phyloP scores from a whole-genome alignment of 768 basidiomycete species.

The Rhodotorula kratochvilovae region DNA sequence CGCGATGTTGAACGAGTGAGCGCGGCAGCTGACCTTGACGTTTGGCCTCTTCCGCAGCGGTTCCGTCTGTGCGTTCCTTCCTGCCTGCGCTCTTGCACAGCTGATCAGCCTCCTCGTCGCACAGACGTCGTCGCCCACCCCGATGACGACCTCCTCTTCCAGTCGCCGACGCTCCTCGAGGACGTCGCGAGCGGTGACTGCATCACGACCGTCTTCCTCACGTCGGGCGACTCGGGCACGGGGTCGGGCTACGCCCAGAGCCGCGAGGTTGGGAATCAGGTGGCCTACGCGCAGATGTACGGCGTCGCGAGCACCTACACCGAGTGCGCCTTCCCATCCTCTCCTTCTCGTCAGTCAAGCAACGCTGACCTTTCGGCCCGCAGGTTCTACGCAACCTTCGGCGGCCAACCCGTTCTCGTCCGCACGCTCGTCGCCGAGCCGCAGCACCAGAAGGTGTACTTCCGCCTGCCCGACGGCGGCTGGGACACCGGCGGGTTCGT shows the following conservation, averaged over 20 bases:
- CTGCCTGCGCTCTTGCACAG: not conserved
- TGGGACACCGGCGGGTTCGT: not conserved
- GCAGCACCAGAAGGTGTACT: not conserved
- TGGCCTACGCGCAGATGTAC: constrained; percentile 1
- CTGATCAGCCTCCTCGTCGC: not conserved
- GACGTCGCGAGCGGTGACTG: not conserved
- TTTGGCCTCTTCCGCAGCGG: not conserved
- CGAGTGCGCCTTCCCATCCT: not conserved
- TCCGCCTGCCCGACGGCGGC: not conserved
- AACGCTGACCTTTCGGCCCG: too few relatives aligned
- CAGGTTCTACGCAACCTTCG: constrained; percentile 9
- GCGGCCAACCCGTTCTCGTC: constrained; percentile 12
- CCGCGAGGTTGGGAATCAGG: constrained; percentile 13
- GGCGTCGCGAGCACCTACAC: not conserved
- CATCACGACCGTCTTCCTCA: constrained; percentile 12
- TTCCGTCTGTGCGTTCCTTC: not conserved
- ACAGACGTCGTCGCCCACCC: constrained; percentile 21
- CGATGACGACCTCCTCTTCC: constrained; percentile 39
- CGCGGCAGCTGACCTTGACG: not conserved
- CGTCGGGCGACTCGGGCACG: constrained; percentile 16
- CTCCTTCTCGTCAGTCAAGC: too few relatives aligned
- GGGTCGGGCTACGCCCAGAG: not conserved
- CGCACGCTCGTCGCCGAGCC: constrained; percentile 8
- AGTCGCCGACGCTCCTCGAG: constrained; percentile 4
- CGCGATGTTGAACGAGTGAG: too few relatives aligned